Percentiles rank a stretch among this genome's conserved stretches.
phyloP scores from a whole-genome alignment of 2,329 filamentous ascomycete genomes.

The Dactylellina sp. region DNA sequence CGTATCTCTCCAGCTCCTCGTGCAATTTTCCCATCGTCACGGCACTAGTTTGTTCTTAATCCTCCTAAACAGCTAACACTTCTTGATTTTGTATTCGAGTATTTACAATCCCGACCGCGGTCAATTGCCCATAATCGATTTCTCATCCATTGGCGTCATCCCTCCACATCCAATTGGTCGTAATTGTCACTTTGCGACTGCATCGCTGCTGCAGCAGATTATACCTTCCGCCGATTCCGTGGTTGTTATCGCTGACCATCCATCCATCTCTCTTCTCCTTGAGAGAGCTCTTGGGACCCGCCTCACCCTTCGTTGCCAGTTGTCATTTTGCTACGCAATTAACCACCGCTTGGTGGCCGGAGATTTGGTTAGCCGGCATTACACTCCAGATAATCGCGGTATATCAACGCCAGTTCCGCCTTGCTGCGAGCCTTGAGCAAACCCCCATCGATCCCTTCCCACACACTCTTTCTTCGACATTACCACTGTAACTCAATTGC shows the following conservation, averaged over 20 bases:
- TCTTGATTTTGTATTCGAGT: too few species aligned
- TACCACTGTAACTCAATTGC: conserved; percentile 31
- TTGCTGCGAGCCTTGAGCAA: conserved; percentile 56
- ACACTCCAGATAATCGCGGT: conserved; percentile 34
- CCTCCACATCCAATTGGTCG: not conserved
- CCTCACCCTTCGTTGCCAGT: conserved; percentile 22
- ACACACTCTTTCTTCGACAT: conserved; percentile 13
- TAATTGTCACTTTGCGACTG: not conserved
- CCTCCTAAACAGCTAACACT: too few species aligned
- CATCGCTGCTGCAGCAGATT: not conserved
- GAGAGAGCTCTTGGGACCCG: conserved; percentile 5
- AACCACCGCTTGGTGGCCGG: conserved; percentile 16
- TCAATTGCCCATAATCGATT: conserved; percentile 6
- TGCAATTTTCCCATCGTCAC: conserved; percentile 8
- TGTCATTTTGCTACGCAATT: conserved; percentile 23
- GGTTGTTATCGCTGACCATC: not conserved
- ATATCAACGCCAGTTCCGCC: conserved; percentile 41
- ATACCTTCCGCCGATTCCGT: conserved; percentile 5
- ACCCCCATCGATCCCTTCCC: conserved; percentile 31
- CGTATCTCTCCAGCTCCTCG: conserved; percentile 12
- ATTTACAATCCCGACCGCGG: too few species aligned
- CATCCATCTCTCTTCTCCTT: not conserved
- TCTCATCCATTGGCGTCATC: conserved; percentile 21
- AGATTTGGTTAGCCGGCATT: conserved; percentile 35
- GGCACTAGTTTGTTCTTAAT: conserved; percentile 8